phyloP scores from a whole-genome alignment of 2,329 filamentous ascomycete species.

The Dendrostoma leiphaemia region DNA sequence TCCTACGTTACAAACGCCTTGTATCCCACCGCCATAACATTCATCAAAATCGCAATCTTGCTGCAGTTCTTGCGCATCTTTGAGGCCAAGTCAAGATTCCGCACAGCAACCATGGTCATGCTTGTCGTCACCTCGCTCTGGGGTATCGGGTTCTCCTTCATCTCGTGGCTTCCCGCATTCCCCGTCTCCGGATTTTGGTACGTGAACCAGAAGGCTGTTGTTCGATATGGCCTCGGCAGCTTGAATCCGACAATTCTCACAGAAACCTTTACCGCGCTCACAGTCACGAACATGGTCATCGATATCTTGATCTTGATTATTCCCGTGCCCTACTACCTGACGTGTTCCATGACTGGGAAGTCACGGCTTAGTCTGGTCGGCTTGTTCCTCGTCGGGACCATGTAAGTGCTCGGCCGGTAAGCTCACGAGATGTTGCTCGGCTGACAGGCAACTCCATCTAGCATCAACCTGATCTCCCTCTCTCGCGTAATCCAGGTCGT shows the following conservation, averaged over 20 bases:
- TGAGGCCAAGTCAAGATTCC: constrained; percentile 4
- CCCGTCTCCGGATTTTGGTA: constrained; percentile 25
- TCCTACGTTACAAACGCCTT: constrained; percentile 25
- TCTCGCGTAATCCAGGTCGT: constrained; percentile 31
- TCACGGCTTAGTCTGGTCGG: constrained; percentile 28
- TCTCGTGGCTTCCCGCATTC: constrained; percentile 27
- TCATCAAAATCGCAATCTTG: constrained; percentile 28
- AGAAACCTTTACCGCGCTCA: constrained; percentile 28
- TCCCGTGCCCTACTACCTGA: constrained; percentile 29
- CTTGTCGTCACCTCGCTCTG: constrained; percentile 21
- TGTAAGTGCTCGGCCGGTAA: constrained; percentile 25
- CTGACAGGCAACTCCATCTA: constrained; percentile 13
- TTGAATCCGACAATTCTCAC: constrained; percentile 23
- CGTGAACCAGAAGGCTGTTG: constrained; percentile 10
- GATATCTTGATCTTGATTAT: constrained; percentile 31
- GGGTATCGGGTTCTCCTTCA: constrained; percentile 25
- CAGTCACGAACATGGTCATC: constrained; percentile 29
- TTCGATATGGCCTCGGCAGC: constrained; percentile 30
- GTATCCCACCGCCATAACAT: constrained; percentile 24
- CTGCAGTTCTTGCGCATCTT: constrained; percentile 28
- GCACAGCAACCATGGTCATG: constrained; percentile 19
- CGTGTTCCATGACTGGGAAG: constrained; percentile 25
- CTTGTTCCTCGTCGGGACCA: constrained; percentile 29
- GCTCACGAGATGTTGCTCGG: no score
- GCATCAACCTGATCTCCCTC: constrained; percentile 30